A percentile compares a stretch with the other conserved stretches of the same genome.
These are phyloP conservation scores for Cylindrotheca fusiformis DNA, from an alignment of 108 stramenopile genomes.

Conservation along the genomic window DNA sequence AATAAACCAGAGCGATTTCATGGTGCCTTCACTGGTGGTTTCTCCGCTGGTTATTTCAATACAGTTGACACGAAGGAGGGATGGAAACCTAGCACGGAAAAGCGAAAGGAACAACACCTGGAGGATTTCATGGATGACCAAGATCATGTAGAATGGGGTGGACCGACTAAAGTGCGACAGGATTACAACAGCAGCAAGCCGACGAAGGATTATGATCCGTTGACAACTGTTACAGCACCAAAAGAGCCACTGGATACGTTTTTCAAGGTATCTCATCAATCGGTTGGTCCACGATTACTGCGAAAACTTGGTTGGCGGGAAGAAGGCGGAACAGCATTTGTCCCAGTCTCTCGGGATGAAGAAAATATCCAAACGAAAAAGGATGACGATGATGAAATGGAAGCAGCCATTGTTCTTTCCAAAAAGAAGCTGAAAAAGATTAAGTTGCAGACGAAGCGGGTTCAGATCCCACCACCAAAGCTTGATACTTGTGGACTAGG, in stretches of 20 bases:
- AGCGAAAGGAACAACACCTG: slow-evolving; percentile 31
- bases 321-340: slow-evolving; percentile 47
- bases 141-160: slow-evolving; percentile 58
- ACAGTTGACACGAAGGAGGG: slow-evolving; percentile 83
- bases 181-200: slow-evolving; percentile 25
- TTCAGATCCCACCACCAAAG: slow-evolving; percentile 69
- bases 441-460: slow-evolving; percentile 32
- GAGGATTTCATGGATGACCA: slow-evolving; percentile 69
- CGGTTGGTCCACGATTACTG: slow-evolving; percentile 56
- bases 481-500: slow-evolving; percentile 70
- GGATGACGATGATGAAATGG: slow-evolving; percentile 3
- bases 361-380: neutral
- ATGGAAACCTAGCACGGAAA: slow-evolving; percentile 59
- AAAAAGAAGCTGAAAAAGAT: slow-evolving; percentile 38
- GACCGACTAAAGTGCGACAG: slow-evolving; percentile 33
- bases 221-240: neutral
- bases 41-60: slow-evolving; percentile 87
- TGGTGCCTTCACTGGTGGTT: slow-evolving; percentile 83
- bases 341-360: slow-evolving; percentile 5
- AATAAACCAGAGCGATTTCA: slow-evolving; percentile 33
- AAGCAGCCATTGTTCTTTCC: slow-evolving; percentile 13
- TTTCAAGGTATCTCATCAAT: slow-evolving; percentile 17
- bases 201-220: neutral
- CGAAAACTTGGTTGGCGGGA: slow-evolving; percentile 63
- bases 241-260: slow-evolving; percentile 5